A percentile compares a stretch with the other conserved stretches of the same genome.
phyloP scores from a whole-genome alignment of 352 stramenopile genomes.

The Phytophthora meadii region DNA sequence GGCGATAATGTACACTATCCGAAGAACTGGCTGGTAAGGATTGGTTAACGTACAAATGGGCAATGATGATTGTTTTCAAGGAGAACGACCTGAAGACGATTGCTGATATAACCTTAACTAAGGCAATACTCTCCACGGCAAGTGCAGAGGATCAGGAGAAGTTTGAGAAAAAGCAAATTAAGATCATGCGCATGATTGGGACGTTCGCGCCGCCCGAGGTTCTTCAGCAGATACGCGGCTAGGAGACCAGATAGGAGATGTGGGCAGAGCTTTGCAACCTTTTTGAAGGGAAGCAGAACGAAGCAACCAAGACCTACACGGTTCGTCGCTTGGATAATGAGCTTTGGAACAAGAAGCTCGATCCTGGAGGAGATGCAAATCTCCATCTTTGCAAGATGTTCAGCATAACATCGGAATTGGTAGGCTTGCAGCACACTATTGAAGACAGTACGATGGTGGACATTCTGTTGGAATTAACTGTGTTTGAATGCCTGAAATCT shows the following conservation, averaged over 20 bases:
- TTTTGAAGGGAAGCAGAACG: conserved; percentile 1
- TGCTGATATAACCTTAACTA: background rate
- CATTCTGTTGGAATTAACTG: background rate
- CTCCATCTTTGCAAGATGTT: conserved; percentile 3
- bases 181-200: conserved; percentile 11
- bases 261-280: conserved; percentile 2
- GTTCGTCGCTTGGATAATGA: background rate
- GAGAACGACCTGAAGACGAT: background rate
- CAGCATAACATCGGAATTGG: background rate
- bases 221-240: conserved; percentile 11
- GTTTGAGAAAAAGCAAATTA: conserved; percentile 5
- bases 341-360: conserved; percentile 1
- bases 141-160: conserved; percentile 1
- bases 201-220: conserved; percentile 2
- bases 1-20: conserved; percentile 8
- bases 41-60: background rate
- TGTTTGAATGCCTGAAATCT: conserved; percentile 10
- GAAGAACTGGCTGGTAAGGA: conserved; percentile 3
- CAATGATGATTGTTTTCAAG: background rate
- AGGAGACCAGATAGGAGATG: conserved; percentile 6
- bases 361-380: conserved; percentile 1
- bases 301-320: background rate
- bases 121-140: background rate
- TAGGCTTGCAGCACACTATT: conserved; percentile 4
- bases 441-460: conserved; percentile 13